Evolutionary conservation across 768 basidiomycete species (phyloP).

Genomic region (Naganishia vishniacii): DNA sequence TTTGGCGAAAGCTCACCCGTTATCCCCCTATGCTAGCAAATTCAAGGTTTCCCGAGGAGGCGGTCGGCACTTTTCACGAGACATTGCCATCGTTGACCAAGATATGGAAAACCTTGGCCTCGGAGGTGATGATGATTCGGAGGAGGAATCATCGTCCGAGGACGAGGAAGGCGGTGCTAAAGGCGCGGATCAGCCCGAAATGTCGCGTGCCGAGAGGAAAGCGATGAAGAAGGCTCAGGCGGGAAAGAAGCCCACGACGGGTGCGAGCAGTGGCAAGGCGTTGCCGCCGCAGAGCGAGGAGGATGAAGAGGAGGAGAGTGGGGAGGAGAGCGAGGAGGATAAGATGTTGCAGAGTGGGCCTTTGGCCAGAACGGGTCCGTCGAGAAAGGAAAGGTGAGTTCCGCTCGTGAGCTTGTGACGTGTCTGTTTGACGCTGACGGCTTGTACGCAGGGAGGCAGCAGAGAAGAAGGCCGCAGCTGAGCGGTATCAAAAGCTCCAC

Average conservation of each 20-base stretch:
- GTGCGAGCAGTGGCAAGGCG: conserved; percentile 44
- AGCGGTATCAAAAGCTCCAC: conserved; percentile 78
- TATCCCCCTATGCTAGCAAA: conserved; percentile 54
- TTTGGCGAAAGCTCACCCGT: background rate
- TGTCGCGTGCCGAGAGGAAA: conserved; percentile 66
- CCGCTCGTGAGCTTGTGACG: background rate
- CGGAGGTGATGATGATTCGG: conserved; percentile 43
- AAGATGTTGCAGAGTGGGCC: conserved; percentile 22
- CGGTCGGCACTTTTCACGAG: conserved; percentile 71
- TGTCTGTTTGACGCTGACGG: background rate
- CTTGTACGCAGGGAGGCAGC: conserved; percentile 66
- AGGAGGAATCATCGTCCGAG: conserved; percentile 39
- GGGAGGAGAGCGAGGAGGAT: conserved; percentile 23
- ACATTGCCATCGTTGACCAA: conserved; percentile 41
- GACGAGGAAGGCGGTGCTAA: conserved; percentile 51
- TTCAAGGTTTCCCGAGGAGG: conserved; percentile 84
- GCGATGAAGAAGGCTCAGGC: conserved; percentile 79
- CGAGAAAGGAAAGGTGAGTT: conserved; percentile 46
- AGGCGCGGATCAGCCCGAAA: conserved; percentile 51
- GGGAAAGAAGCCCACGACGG: conserved; percentile 48
- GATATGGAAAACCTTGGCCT: conserved; percentile 52
- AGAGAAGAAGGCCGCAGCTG: conserved; percentile 83
- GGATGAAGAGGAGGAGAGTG: conserved; percentile 51
- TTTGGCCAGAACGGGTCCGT: conserved; percentile 32
- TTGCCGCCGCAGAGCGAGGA: conserved; percentile 55